A percentile compares a stretch with the other conserved stretches of the same genome.
These are phyloP conservation scores for Oryza brachyantha DNA, from an alignment of 176 grass and related monocot species.

Conservation along the genomic window DNA sequence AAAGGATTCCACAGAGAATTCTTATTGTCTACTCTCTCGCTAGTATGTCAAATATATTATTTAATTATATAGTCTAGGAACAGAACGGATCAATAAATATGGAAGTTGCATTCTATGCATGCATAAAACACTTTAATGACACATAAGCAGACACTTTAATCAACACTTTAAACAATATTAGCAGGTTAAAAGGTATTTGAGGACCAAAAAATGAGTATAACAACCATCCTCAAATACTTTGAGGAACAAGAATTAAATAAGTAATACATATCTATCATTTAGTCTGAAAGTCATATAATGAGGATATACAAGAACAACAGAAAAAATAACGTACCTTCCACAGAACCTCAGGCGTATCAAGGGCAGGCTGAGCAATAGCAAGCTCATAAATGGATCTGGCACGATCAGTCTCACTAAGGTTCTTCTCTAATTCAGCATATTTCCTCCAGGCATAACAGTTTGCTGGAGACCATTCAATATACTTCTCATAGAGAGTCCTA, in stretches of 20 bases:
- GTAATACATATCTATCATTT: background rate
- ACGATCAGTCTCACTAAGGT: slow-evolving; percentile 77
- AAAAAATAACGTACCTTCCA: slow-evolving; percentile 55
- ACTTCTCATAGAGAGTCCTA: slow-evolving; percentile 76
- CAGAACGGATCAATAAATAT: slow-evolving; percentile 15
- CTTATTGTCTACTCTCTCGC: background rate
- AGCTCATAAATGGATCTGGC: slow-evolving; percentile 78
- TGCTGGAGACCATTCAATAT: slow-evolving; percentile 72
- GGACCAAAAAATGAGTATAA: background rate
- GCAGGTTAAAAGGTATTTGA: too few species aligned
- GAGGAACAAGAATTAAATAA: background rate
- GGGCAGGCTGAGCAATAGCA: slow-evolving; percentile 76
- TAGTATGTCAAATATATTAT: background rate
- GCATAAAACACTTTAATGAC: too few species aligned
- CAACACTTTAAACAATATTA: too few species aligned
- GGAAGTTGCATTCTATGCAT: background rate
- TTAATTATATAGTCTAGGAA: background rate
- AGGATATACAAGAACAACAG: background rate
- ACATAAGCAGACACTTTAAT: too few species aligned
- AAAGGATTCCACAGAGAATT: too few species aligned
- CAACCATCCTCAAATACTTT: background rate
- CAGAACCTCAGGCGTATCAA: slow-evolving; percentile 81
- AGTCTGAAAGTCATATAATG: slow-evolving; percentile 2
- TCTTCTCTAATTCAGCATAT: slow-evolving; percentile 77
- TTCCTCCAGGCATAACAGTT: slow-evolving; percentile 95